Evolutionary conservation across 306 rosid species (phyloP).

Genomic region (Alnus rubra): DNA sequence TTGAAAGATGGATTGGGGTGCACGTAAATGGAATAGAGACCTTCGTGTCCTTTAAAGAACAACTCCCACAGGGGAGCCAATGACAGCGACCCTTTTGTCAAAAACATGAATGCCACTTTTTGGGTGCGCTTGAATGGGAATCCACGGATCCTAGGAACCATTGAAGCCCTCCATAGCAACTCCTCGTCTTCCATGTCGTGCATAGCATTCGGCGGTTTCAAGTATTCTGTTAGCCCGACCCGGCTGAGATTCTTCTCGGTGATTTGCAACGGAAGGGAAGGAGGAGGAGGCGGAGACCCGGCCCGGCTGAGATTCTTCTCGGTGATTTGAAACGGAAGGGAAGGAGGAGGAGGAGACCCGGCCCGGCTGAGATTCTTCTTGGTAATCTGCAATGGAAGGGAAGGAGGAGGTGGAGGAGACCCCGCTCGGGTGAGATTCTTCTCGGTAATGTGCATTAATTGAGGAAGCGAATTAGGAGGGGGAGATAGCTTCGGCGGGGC

Average conservation of each 20-base stretch:
- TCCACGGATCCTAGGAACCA: conserved; percentile 41
- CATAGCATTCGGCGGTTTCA: conserved; percentile 38
- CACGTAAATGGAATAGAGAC: conserved; percentile 63
- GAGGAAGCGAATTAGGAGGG: not conserved
- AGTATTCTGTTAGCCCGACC: conserved; percentile 36
- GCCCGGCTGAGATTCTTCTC: not conserved
- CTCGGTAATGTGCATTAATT: not conserved
- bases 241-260: conserved; percentile 8
- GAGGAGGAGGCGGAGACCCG: conserved; percentile 8
- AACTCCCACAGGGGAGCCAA: conserved; percentile 83
- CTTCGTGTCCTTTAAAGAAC: conserved; percentile 67
- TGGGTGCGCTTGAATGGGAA: conserved; percentile 42
- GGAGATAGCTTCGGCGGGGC: conserved; percentile 4
- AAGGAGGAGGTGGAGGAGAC: not conserved
- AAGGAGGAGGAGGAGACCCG: conserved; percentile 8
- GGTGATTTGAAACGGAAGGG: not conserved
- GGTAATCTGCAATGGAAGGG: not conserved
- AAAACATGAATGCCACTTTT: conserved; percentile 81
- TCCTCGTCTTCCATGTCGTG: conserved; percentile 77
- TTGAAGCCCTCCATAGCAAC: conserved; percentile 75
- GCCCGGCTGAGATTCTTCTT: conserved; percentile 5
- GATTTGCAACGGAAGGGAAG: not conserved
- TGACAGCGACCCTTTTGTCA: conserved; percentile 56
- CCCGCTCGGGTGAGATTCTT: conserved; percentile 18
- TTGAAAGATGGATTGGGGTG: conserved; percentile 59